Evolutionary conservation across 2,329 filamentous ascomycete genomes (phyloP), one percentile per base, ranked within the genome.

Genomic region (Exophiala mesophila): DNA sequence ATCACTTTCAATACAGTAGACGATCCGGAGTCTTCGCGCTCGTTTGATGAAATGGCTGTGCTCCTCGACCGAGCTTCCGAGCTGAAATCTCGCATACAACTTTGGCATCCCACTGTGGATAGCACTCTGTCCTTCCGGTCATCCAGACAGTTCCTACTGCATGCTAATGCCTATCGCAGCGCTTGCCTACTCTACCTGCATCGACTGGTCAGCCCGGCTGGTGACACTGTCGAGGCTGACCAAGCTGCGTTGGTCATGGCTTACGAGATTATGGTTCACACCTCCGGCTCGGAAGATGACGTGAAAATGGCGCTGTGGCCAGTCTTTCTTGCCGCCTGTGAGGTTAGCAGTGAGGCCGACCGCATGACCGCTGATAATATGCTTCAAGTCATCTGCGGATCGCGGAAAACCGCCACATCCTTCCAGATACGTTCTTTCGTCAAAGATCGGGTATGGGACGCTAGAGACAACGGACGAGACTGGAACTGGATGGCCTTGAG

Each of bases 401-500:
- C 50, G 20, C 49, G 59, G 18, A 55, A 52, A 29, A 62, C 57
- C 1, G 54, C 53, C 2, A 62, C 58, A 4, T 47, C 54, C 5
- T 36, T 57, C 21, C 46, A 55, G 17, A 60, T 58, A 21, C 51
- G 44, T 18, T 28, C 23, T 4, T 62, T 62, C 17, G 53, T 57
- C 19, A 38, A 56, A 19, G 41, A 59, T 26, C 44, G 55, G 36
- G 57, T 62, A 8, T 62, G 59, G 59, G 37, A 45, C 10, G 58
- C 57, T 3, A 54, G 55, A 20, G 57, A 62, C 36, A 38, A 32
- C 2, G 55, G 55, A 1, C 24, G 34, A 9, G 49, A 54, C 9
- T 62, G 58, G 59, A 56, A 57, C 30, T 62, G 59, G 60, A 60
- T 59, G 58, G 28, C 49, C 16, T 18, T 61, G 29, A 54, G 53